A percentile compares a stretch with the other conserved stretches of the same genome.
phyloP scores from a whole-genome alignment of 345 rosid genomes.

The Eutrema yunnanense region DNA sequence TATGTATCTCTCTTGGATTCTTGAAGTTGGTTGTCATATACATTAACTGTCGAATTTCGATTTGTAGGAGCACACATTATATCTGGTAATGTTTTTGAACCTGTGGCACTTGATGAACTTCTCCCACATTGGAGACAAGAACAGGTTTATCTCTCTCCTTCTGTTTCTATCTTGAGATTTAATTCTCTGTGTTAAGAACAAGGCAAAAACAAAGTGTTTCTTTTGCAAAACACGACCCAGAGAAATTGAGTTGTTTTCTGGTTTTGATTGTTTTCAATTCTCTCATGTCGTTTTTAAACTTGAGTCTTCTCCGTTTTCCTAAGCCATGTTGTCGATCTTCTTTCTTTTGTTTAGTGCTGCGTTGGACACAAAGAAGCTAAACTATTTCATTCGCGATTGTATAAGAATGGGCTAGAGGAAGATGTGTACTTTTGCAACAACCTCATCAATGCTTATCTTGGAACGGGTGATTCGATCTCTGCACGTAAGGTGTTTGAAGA shows the following conservation, averaged over 20 bases:
- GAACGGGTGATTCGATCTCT: constrained; percentile 39
- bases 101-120: constrained; percentile 74
- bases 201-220: neutral
- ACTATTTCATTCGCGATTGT: constrained; percentile 39
- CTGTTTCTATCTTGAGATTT: neutral
- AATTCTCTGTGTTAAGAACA: neutral
- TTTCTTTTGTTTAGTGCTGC: constrained; percentile 7
- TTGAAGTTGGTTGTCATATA: neutral
- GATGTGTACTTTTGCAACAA: constrained; percentile 65
- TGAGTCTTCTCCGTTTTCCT: neutral
- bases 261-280: neutral
- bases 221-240: neutral
- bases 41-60: neutral
- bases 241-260: neutral
- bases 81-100: constrained; percentile 89
- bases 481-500: constrained; percentile 66
- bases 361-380: constrained; percentile 36
- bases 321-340: neutral
- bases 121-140: constrained; percentile 81
- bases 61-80: constrained; percentile 69
- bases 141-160: constrained; percentile 40
- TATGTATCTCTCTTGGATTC: neutral
- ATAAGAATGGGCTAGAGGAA: constrained; percentile 44
- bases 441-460: constrained; percentile 47
- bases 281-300: constrained; percentile 8